Evolutionary conservation across 1,284 basidiomycete genomes (phyloP), one percentile per base, ranked within the genome.

Genomic region (Taiwanofungus camphoratus): DNA sequence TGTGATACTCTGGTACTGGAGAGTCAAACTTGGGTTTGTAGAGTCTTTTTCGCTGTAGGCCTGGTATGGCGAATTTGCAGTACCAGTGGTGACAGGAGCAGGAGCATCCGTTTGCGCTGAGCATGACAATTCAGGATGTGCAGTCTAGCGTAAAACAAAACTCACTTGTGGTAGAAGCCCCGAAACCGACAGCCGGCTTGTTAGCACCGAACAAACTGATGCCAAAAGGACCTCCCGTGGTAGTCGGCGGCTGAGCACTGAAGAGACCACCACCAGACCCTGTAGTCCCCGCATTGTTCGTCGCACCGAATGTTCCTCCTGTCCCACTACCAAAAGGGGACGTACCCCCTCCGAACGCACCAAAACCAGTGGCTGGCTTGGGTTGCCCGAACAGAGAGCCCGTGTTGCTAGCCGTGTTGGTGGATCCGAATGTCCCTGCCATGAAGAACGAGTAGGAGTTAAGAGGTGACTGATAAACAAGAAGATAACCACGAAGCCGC

Each of bases 1-100:
- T n/a, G 80, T 73, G 39, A 86, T 85, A 24, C 79, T 73, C 60
- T 89, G 86, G 57, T 82, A 88, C 46, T 82, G 79, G 23, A 79
- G 64, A 3, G 66, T 74, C 20, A 62, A 40, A 32, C 45, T 66
- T 9, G 63, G 48, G 35, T 64, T 68, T 3, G 63, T 55, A 19
- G 62, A 48, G 52, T 88, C 85, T 51, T 85, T 86, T 58, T 88
- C 86, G 22, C 48, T 60, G 46, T 66, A 77, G 0, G 65, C 61
- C 20, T 55, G 57, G 55, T 79, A 88, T 4, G 73, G 62, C 4
- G 83, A 79, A 52, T 76, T 79, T 8, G 73, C 64, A 0, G 82
- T 72, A 36, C 85, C 86, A 23, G 76, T 79, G 3, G 79, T 79
- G 4, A 86, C 73, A 12, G 73, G 70, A 22, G 71, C 58, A 6